These are phyloP conservation scores for Xanthoconium separans DNA, from an alignment of 1,284 basidiomycete genomes.

Conservation along the genomic window DNA sequence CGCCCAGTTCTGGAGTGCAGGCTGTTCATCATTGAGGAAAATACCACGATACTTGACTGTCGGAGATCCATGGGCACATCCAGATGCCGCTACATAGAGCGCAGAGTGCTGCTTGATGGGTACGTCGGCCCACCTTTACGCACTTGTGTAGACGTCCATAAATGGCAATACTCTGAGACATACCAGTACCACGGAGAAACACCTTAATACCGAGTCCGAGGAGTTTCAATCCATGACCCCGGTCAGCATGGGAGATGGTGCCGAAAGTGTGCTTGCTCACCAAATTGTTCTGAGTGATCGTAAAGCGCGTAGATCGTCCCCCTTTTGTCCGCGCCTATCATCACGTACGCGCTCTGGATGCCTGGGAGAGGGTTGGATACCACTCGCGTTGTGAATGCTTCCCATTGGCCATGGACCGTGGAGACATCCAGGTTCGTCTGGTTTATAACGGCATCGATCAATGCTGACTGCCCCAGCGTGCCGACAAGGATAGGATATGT, in stretches of 20 bases:
- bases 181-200: conserved; percentile 8
- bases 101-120: neutral
- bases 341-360: neutral
- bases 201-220: conserved; percentile 2
- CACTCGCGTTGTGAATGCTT: conserved; percentile 3
- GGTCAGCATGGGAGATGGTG: neutral
- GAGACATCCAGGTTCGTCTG: neutral
- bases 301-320: conserved; percentile 2
- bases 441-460: conserved; percentile 4
- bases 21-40: neutral
- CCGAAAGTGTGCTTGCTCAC: neutral
- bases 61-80: neutral
- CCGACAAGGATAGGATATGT: conserved; percentile 3
- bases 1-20: neutral
- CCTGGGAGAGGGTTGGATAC: neutral
- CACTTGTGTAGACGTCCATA: too few species aligned
- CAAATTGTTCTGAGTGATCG: conserved; percentile 7
- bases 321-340: conserved; percentile 4
- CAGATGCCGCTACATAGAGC: neutral
- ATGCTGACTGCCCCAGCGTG: neutral
- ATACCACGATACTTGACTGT: conserved; percentile 69
- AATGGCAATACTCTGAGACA: neutral
- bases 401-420: neutral
- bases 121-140: conserved; percentile 1
- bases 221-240: neutral